Evolutionary conservation across 2,329 filamentous ascomycete species (phyloP).

Genomic region (Lasiodiplodia sp.): DNA sequence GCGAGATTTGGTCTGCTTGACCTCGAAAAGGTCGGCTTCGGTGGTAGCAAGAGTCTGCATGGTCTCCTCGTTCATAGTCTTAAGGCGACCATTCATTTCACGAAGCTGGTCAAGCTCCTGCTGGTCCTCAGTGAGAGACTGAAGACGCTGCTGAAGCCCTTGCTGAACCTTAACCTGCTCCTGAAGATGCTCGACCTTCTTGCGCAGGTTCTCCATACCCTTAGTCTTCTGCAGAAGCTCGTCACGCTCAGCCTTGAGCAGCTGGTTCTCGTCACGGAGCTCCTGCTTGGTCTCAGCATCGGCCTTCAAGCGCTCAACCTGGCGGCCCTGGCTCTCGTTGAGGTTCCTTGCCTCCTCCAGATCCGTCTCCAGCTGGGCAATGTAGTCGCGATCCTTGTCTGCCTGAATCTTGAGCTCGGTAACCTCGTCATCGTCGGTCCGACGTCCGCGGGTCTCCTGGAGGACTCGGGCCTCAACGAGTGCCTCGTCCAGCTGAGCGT

Average conservation of each 20-base stretch:
- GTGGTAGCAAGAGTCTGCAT: slow-evolving; percentile 58
- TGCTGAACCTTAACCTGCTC: slow-evolving; percentile 56
- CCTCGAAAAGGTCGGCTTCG: slow-evolving; percentile 60
- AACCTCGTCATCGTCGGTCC: slow-evolving; percentile 50
- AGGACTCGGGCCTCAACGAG: slow-evolving; percentile 56
- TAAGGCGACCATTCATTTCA: slow-evolving; percentile 52
- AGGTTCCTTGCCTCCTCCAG: slow-evolving; percentile 53
- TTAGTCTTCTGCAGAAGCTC: slow-evolving; percentile 58
- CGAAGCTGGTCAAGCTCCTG: slow-evolving; percentile 54
- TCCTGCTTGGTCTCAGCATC: slow-evolving; percentile 56
- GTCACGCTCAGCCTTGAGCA: slow-evolving; percentile 57
- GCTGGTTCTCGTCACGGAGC: slow-evolving; percentile 59
- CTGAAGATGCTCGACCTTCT: slow-evolving; percentile 60
- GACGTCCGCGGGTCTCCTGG: slow-evolving; percentile 50
- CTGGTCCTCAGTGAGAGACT: slow-evolving; percentile 52
- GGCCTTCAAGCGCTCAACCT: slow-evolving; percentile 52
- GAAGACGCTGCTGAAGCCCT: slow-evolving; percentile 54
- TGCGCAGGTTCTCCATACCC: slow-evolving; percentile 61
- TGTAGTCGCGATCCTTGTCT: slow-evolving; percentile 57
- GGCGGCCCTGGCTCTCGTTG: slow-evolving; percentile 55
- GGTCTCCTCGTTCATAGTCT: slow-evolving; percentile 61
- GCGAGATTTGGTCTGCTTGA: slow-evolving; percentile 56
- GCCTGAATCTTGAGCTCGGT: slow-evolving; percentile 54
- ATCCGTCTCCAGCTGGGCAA: slow-evolving; percentile 58
- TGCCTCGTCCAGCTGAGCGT: slow-evolving; percentile 56